Percentiles rank a stretch among this genome's conserved stretches.
Conservation (phyloP, 139 green algal species). For the Mesostigma viride region DNA sequence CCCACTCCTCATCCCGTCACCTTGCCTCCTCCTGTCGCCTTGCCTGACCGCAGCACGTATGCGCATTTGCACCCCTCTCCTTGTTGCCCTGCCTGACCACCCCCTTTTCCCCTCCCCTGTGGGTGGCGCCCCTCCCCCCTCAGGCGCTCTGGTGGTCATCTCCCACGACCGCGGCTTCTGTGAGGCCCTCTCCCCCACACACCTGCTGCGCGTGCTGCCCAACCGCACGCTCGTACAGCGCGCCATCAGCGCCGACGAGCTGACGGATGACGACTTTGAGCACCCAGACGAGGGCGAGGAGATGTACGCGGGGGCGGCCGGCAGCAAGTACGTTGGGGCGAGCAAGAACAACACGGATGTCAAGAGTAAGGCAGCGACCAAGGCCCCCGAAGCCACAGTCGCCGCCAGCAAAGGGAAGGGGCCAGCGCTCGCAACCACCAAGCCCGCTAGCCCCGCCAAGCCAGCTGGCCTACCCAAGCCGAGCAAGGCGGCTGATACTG, state of each 20-base stretch:
- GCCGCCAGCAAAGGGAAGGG: no score
- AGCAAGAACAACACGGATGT: neutral
- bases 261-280: neutral
- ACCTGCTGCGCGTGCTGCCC: conserved; percentile 25
- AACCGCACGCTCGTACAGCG: neutral
- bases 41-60: no score
- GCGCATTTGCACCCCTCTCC: no score
- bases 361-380: conserved; percentile 16
- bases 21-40: no score
- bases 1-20: no score
- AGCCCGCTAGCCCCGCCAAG: no score
- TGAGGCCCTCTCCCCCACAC: conserved; percentile 27
- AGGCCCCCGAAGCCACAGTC: no score
- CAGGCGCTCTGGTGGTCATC: conserved; percentile 25
- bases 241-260: conserved; percentile 1
- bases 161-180: conserved; percentile 32
- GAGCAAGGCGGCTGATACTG: no score
- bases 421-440: no score
- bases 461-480: no score
- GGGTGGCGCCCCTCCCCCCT: neutral
- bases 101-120: neutral
- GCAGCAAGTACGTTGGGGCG: neutral
- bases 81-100: no score
- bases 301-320: neutral
- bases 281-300: neutral